Evolutionary conservation across 2,329 filamentous ascomycete genomes (phyloP).

Genomic region (Venturia oleaginea): DNA sequence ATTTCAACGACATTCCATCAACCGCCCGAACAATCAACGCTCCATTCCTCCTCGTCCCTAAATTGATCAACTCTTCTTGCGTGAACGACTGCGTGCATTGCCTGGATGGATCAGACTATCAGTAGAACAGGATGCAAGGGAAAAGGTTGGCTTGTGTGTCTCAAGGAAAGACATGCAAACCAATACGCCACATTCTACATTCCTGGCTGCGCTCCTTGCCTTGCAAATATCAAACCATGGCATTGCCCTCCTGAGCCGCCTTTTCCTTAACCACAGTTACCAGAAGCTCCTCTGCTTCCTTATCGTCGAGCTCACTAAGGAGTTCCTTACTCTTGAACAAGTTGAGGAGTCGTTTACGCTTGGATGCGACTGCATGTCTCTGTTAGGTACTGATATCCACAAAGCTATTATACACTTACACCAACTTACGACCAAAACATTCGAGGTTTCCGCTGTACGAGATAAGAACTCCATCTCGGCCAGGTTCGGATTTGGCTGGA

Average conservation of each 20-base stretch:
- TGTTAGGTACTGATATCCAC: not conserved
- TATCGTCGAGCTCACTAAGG: not conserved
- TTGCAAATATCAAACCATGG: not conserved
- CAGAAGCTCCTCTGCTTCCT: not conserved
- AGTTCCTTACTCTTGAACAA: not conserved
- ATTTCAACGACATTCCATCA: not conserved
- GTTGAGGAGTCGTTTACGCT: not conserved
- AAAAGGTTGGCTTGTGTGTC: not conserved
- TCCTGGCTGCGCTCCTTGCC: not conserved
- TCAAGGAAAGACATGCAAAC: not conserved
- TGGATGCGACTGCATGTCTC: not conserved
- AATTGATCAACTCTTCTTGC: not conserved
- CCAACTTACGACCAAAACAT: not conserved
- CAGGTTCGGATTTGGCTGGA: not conserved
- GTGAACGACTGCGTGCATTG: not conserved
- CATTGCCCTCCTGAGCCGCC: not conserved
- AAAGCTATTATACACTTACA: not conserved
- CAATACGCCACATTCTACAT: not conserved
- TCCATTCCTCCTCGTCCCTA: not conserved
- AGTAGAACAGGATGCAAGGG: not conserved
- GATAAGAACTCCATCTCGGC: not conserved
- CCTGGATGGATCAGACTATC: not conserved
- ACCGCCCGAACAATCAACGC: not conserved
- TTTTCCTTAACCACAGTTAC: not conserved
- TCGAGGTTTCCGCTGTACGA: not conserved